phyloP scores from a whole-genome alignment of 2,329 filamentous ascomycete genomes.

The Epichloe amarillans region DNA sequence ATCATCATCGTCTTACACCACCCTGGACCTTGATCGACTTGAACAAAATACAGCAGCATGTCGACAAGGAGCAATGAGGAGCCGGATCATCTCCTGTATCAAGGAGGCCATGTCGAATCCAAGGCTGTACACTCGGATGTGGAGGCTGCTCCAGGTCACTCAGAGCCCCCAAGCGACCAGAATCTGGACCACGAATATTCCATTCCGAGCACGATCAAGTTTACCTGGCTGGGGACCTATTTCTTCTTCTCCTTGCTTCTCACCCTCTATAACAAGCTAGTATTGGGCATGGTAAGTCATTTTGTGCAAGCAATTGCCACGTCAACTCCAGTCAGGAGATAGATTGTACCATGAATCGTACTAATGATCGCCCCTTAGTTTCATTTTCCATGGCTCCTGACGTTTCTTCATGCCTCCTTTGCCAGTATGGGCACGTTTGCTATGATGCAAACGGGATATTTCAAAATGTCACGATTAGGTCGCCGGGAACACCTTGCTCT shows the following conservation, averaged over 20 bases:
- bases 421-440: conserved; percentile 41
- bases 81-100: conserved; percentile 17
- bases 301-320: neutral
- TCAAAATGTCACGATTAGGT: conserved; percentile 38
- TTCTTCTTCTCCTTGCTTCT: conserved; percentile 35
- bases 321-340: neutral
- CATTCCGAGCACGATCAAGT: conserved; percentile 31
- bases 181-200: conserved; percentile 32
- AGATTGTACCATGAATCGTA: neutral
- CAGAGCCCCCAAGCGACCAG: conserved; percentile 16
- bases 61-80: conserved; percentile 20
- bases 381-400: conserved; percentile 47
- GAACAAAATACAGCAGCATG: conserved; percentile 13
- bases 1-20: neutral
- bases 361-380: conserved; percentile 25
- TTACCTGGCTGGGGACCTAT: conserved; percentile 37
- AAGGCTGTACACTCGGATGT: conserved; percentile 19
- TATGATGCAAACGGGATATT: conserved; percentile 37
- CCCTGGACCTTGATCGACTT: neutral
- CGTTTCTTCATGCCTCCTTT: conserved; percentile 43
- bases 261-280: conserved; percentile 47
- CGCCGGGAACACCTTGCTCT: conserved; percentile 41
- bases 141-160: conserved; percentile 17
- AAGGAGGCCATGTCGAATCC: conserved; percentile 18
- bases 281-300: conserved; percentile 34